Percentiles rank a stretch among this genome's conserved stretches.
phyloP scores from a whole-genome alignment of 164 flowering plant species.

The grape (Vitis vinifera) region DNA sequence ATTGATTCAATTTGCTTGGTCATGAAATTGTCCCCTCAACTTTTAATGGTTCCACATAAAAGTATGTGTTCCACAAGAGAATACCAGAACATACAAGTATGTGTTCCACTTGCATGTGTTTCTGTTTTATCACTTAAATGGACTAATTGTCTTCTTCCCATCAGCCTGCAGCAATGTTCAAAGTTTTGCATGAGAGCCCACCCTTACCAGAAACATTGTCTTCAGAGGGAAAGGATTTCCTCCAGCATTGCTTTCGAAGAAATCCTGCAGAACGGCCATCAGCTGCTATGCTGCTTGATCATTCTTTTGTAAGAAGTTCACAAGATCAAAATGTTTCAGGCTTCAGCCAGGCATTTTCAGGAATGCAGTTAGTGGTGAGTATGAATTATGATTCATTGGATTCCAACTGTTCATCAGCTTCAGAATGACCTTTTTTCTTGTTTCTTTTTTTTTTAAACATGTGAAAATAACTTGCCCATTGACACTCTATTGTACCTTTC shows the following conservation, averaged over 20 bases:
- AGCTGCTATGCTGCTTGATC: slow-evolving; percentile 28
- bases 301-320: slow-evolving; percentile 31
- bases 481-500: neutral
- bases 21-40: neutral
- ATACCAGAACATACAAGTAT: neutral
- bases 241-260: slow-evolving; percentile 32
- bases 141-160: neutral
- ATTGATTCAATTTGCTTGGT: neutral
- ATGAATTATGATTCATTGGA: neutral
- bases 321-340: slow-evolving; percentile 13
- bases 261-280: slow-evolving; percentile 39
- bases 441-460: neutral
- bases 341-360: slow-evolving; percentile 15
- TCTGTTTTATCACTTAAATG: neutral
- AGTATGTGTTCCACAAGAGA: neutral
- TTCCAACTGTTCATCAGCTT: neutral
- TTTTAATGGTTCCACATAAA: neutral
- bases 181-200: slow-evolving; percentile 29
- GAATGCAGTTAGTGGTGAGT: slow-evolving; percentile 11
- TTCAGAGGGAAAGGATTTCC: slow-evolving; percentile 38
- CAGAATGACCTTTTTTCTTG: neutral
- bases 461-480: too few relatives aligned
- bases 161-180: slow-evolving; percentile 46
- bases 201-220: slow-evolving; percentile 33
- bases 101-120: neutral